Percentiles rank a stretch among this genome's conserved stretches.
Conservation (phyloP, 208 protist species). For the Leishmania tropica region DNA sequence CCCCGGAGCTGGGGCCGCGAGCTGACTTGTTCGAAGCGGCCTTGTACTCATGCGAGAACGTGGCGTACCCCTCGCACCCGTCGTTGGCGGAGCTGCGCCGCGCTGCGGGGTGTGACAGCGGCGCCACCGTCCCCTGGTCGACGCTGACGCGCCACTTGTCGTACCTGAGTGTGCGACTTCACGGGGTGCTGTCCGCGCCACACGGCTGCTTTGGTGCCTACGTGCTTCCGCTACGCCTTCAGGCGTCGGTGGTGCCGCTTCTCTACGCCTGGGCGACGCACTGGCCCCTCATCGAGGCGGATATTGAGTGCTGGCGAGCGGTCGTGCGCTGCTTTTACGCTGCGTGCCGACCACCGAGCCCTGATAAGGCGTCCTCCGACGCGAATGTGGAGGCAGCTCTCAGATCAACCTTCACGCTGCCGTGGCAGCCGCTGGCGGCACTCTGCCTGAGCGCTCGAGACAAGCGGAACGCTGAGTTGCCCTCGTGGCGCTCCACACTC, state of each 20-base stretch:
- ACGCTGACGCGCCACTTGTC: conserved; percentile 21
- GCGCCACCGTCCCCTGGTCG: conserved; percentile 11
- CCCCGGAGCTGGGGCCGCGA: neutral
- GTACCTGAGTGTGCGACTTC: conserved; percentile 17
- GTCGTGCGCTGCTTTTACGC: conserved; percentile 45
- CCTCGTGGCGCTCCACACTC: conserved; percentile 16
- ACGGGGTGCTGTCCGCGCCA: conserved; percentile 15
- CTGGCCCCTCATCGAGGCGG: conserved; percentile 48
- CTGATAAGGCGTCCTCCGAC: neutral
- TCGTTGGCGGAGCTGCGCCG: conserved; percentile 4
- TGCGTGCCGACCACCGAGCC: neutral
- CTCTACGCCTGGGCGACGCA: conserved; percentile 72
- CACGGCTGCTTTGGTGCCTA: conserved; percentile 12
- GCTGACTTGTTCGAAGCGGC: neutral
- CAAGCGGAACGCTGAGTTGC: conserved; percentile 2
- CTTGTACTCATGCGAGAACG: conserved; percentile 16
- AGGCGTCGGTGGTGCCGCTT: conserved; percentile 48
- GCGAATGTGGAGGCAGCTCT: neutral
- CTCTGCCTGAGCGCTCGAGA: conserved; percentile 38
- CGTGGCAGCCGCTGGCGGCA: conserved; percentile 62
- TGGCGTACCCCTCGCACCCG: neutral
- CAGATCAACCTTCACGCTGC: conserved; percentile 38
- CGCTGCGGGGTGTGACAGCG: neutral
- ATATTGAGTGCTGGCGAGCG: conserved; percentile 36
- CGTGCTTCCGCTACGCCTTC: conserved; percentile 43